Conservation (phyloP, 2,329 filamentous ascomycete species). For the Alternaria sp. region DNA sequence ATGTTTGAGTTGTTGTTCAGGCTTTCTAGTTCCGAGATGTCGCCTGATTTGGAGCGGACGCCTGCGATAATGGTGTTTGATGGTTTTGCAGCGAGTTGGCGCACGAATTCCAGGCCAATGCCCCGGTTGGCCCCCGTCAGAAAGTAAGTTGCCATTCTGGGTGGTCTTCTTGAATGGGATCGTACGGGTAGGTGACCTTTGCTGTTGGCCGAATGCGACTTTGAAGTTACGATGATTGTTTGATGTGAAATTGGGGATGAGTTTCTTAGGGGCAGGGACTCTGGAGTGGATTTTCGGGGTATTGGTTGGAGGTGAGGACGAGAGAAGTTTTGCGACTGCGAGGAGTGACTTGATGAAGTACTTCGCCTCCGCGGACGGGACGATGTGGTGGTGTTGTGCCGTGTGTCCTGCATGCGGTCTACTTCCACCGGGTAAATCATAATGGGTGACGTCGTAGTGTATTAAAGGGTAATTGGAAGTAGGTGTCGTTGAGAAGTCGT, state of each 20-base stretch:
- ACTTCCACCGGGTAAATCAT: constrained; percentile 27
- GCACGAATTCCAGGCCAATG: constrained; percentile 44
- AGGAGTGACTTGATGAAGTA: constrained; percentile 15
- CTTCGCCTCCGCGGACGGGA: constrained; percentile 17
- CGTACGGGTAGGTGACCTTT: background rate
- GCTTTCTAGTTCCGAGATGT: constrained; percentile 40
- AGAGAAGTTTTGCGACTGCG: constrained; percentile 19
- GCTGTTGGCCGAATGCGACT: background rate
- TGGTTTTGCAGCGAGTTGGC: constrained; percentile 41
- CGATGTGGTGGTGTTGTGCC: constrained; percentile 7
- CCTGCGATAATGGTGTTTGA: constrained; percentile 53
- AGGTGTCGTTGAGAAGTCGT: background rate
- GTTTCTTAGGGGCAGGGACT: constrained; percentile 1
- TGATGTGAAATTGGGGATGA: constrained; percentile 11
- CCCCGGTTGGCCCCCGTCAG: constrained; percentile 46
- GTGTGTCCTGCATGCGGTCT: constrained; percentile 13
- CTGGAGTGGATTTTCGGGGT: background rate
- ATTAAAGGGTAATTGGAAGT: background rate
- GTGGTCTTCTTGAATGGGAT: background rate
- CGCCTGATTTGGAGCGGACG: constrained; percentile 47
- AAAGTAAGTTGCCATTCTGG: constrained; percentile 44
- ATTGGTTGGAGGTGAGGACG: constrained; percentile 11
- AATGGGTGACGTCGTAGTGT: constrained; percentile 7
- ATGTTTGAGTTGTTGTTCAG: constrained; percentile 37
- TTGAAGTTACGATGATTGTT: constrained; percentile 7